Conservation (phyloP, 805 yeast species). For the Pichia exigua region DNA sequence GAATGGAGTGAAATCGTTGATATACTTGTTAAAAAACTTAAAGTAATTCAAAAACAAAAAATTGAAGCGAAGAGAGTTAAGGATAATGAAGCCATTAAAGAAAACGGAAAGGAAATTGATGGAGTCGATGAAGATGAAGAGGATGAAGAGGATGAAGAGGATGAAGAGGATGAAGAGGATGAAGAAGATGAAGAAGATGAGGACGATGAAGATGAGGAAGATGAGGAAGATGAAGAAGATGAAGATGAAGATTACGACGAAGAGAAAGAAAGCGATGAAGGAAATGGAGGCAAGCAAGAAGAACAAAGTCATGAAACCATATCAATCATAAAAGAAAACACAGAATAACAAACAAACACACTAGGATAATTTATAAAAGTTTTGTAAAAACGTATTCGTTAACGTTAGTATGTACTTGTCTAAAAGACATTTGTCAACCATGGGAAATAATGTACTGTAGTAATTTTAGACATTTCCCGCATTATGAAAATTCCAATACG, state of each 20-base stretch:
- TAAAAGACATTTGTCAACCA: too few relatives aligned
- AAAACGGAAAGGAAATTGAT: not conserved
- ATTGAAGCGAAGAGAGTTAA: slow-evolving; percentile 10
- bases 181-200: slow-evolving; percentile 6
- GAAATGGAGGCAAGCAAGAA: not conserved
- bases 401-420: too few relatives aligned
- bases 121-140: not conserved
- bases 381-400: not conserved
- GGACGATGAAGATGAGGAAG: slow-evolving; percentile 3
- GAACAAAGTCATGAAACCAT: not conserved
- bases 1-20: slow-evolving; percentile 94
- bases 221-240: slow-evolving; percentile 1
- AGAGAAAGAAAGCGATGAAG: not conserved
- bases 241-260: slow-evolving; percentile 4
- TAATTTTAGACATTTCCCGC: not conserved
- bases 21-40: slow-evolving; percentile 64
- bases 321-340: not conserved
- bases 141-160: slow-evolving; percentile 3
- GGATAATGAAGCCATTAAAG: slow-evolving; percentile 7
- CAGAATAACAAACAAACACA: not conserved
- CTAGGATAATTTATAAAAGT: not conserved
- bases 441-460: too few relatives aligned
- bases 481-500: not conserved
- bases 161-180: slow-evolving; percentile 2
- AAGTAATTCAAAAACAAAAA: slow-evolving; percentile 49